These are phyloP conservation scores for Coniophora puteana DNA, from an alignment of 1,284 basidiomycete species.

Conservation along the genomic window DNA sequence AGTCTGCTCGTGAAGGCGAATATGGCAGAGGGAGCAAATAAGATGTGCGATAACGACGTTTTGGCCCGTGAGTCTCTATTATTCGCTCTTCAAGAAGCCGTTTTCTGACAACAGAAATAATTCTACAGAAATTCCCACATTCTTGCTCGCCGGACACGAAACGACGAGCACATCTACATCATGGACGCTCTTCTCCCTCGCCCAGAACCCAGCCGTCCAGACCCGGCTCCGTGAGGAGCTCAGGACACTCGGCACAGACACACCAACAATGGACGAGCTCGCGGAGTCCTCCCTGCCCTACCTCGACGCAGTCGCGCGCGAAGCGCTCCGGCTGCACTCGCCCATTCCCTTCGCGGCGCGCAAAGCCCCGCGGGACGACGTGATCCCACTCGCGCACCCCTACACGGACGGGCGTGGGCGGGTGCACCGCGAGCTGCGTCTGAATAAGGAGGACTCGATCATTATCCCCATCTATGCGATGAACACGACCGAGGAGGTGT, in stretches of 20 bases:
- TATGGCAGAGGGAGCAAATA: constrained; percentile 28
- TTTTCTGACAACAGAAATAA: too few relatives aligned
- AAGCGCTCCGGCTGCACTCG: constrained; percentile 23
- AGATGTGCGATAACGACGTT: constrained; percentile 49
- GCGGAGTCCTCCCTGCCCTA: constrained; percentile 27
- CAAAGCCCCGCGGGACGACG: constrained; percentile 20
- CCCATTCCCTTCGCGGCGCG: constrained; percentile 16
- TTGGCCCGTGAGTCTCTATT: constrained; percentile 39
- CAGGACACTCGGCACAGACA: constrained; percentile 14
- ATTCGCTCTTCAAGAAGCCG: constrained; percentile 12
- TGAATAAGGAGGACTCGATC: constrained; percentile 32
- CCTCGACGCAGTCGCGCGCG: constrained; percentile 32
- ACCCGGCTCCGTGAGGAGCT: constrained; percentile 43
- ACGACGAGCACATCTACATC: constrained; percentile 42
- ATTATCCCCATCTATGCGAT: constrained; percentile 34
- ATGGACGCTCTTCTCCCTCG: constrained; percentile 44
- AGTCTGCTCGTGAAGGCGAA: constrained; percentile 38
- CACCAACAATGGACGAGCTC: constrained; percentile 26
- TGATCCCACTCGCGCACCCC: constrained; percentile 21
- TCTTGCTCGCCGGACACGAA: constrained; percentile 38
- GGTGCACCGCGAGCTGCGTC: too few relatives aligned
- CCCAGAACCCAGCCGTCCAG: constrained; percentile 38
- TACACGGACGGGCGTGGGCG: constrained; percentile 15
- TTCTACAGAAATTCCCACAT: constrained; percentile 20
- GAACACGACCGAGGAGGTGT: constrained; percentile 37